Evolutionary conservation across 805 yeast species (phyloP).

Genomic region (Saccharomyces kudriavzevii): DNA sequence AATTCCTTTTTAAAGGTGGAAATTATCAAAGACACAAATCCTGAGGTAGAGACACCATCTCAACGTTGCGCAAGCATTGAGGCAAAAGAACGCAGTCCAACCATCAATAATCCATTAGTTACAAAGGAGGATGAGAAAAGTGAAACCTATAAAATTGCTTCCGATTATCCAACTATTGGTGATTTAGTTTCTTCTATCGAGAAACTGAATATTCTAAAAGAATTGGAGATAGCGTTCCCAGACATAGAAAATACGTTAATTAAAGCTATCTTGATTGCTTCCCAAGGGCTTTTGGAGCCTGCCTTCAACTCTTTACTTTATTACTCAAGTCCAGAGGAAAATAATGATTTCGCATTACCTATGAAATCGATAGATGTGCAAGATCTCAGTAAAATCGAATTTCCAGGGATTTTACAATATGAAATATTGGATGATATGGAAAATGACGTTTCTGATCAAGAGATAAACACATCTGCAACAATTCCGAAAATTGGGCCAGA

Average conservation of each 20-base stretch:
- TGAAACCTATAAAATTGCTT: constrained; percentile 5
- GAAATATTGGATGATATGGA: background rate
- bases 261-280: constrained; percentile 77
- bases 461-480: background rate
- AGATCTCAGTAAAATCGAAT: background rate
- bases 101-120: constrained; percentile 10
- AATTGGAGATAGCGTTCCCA: constrained; percentile 83
- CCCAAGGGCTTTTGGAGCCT: constrained; percentile 69
- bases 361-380: constrained; percentile 17
- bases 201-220: constrained; percentile 27
- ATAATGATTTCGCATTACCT: constrained; percentile 44
- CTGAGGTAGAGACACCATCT: background rate
- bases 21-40: background rate
- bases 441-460: background rate
- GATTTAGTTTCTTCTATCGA: background rate
- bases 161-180: constrained; percentile 1
- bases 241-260: constrained; percentile 58
- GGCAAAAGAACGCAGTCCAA: constrained; percentile 2
- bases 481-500: background rate
- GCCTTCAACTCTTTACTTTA: constrained; percentile 84
- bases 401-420: background rate
- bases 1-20: background rate
- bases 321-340: constrained; percentile 61
- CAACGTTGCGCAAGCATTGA: constrained; percentile 4
- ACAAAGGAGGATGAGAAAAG: constrained; percentile 1